Base-by-base conservation (phyloP, 176 grass and related monocot genomes). In the Juncus inflexus region DNA sequence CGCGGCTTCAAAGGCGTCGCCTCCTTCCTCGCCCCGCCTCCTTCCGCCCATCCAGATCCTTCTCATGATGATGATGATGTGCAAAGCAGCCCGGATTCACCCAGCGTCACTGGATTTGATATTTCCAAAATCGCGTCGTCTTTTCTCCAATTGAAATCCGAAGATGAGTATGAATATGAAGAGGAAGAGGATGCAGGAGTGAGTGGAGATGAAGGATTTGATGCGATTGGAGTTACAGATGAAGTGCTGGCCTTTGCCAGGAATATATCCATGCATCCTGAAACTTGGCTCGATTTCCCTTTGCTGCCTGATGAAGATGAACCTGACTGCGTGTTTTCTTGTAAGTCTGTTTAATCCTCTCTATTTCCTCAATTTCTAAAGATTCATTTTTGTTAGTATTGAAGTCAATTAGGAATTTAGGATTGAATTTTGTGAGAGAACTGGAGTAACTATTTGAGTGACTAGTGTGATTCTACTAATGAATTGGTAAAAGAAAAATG, bases 271-370 rank as follows among this genome's bases (percentile, higher is more conserved):
- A 89, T 82, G 85, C 88, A 92, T 73, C 85, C 85, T 4, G 88
- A 99, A 75, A 92, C 94, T 10, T 99, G 88, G 94, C 77, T 92
- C 0, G 94, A 92, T 77, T 99, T 99, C 75, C 94, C 94, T 3
- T 65, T 99, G 63, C 69, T 99, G 11, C 83, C 77, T 66, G 85
- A 99, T 2, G 88, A 89, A 16, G 94, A 91, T 12, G 92, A 92
- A 42, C 74, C 78, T 3, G 88, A 86, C 57, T 86, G 94, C 19
- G 79, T 69, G 28, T 81, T 84, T 80, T 86, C 82, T 58, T 89
- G 78, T 89, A 76, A 79, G 84, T 64, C 50, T 52, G 66, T 76
- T 56, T 76, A 10, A 12, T 66, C 16, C 55, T n/a, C 37, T 57
- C 14, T 52, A 45, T 71, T 3, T 10, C 52, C 1, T 5, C 43